phyloP scores from a whole-genome alignment of 2,329 filamentous ascomycete species.

The Calonectria hawksworthii region DNA sequence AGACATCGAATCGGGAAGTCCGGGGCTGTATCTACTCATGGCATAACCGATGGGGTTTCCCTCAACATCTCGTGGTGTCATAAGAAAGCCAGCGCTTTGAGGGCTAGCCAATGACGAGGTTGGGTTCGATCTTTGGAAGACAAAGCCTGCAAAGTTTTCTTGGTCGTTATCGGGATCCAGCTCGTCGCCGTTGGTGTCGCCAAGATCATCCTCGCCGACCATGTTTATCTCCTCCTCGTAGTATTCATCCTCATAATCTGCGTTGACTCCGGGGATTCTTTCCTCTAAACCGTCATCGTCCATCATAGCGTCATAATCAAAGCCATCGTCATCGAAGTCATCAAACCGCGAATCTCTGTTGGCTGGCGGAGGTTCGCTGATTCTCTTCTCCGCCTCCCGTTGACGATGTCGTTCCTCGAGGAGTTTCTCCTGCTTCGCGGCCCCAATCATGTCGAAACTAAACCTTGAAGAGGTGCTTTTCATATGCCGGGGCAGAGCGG shows the following conservation, averaged over 20 bases:
- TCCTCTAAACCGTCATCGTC: constrained; percentile 77
- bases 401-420: constrained; percentile 81
- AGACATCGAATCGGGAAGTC: constrained; percentile 35
- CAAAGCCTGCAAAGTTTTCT: constrained; percentile 73
- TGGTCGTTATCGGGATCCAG: constrained; percentile 54
- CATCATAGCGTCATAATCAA: constrained; percentile 75
- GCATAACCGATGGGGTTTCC: constrained; percentile 72
- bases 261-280: constrained; percentile 72
- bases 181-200: constrained; percentile 40
- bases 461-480: constrained; percentile 85
- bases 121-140: constrained; percentile 68
- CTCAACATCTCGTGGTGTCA: constrained; percentile 68
- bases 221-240: constrained; percentile 49
- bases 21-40: constrained; percentile 61
- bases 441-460: constrained; percentile 84
- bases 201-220: constrained; percentile 46
- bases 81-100: constrained; percentile 58
- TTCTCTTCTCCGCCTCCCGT: constrained; percentile 73
- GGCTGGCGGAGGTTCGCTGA: constrained; percentile 50
- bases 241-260: constrained; percentile 60
- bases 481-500: constrained; percentile 73
- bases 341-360: constrained; percentile 68
- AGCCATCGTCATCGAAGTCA: constrained; percentile 72
- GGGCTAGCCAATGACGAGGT: constrained; percentile 66
- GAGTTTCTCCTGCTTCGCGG: constrained; percentile 76